A percentile compares a stretch with the other conserved stretches of the same genome.
phyloP scores from a whole-genome alignment of 768 basidiomycete species.

The Mycena filopes region DNA sequence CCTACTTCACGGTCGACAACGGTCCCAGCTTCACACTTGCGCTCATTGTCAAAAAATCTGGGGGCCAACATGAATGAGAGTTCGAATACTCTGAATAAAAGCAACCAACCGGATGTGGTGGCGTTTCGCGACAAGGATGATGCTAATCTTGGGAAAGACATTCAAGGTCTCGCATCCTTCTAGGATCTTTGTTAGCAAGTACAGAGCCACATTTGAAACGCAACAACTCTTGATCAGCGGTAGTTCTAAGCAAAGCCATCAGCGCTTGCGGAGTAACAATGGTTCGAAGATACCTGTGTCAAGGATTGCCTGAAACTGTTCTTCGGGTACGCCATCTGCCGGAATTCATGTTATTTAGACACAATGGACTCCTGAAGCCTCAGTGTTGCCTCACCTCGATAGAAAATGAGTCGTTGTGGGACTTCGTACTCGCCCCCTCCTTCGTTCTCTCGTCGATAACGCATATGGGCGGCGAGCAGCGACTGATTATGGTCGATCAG shows the following conservation, averaged over 20 bases:
- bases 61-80: background rate
- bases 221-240: constrained; percentile 63
- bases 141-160: constrained; percentile 74
- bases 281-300: constrained; percentile 55
- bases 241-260: constrained; percentile 57
- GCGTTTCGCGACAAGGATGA: constrained; percentile 83
- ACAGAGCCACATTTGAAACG: constrained; percentile 40
- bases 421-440: constrained; percentile 41
- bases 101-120: constrained; percentile 66
- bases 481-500: constrained; percentile 52
- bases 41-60: constrained; percentile 62
- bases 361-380: too few species aligned
- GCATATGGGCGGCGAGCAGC: constrained; percentile 66
- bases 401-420: constrained; percentile 81
- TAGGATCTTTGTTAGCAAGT: constrained; percentile 36
- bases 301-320: constrained; percentile 63
- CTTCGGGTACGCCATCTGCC: constrained; percentile 66
- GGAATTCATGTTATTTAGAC: too few species aligned
- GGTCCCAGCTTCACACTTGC: constrained; percentile 81
- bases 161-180: constrained; percentile 69
- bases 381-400: constrained; percentile 60
- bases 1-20: constrained; percentile 77
- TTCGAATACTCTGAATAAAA: background rate
- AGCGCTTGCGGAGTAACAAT: constrained; percentile 24
- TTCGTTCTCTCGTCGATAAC: constrained; percentile 63